Conservation (phyloP, 768 basidiomycete species). For the Hemileccinum rubropunctum region DNA sequence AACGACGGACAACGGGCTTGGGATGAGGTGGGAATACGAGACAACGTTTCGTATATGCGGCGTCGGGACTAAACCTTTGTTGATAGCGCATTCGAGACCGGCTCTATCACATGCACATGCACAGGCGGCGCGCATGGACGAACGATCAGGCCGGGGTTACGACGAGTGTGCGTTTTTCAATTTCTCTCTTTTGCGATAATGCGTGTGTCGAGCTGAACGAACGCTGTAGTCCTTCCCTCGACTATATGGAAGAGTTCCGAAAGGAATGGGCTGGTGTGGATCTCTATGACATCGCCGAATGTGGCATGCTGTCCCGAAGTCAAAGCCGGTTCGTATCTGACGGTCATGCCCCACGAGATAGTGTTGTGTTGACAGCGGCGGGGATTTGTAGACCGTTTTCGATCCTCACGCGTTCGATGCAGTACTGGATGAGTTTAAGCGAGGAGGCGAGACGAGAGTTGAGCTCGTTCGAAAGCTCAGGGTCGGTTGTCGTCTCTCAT, state of each 20-base stretch:
- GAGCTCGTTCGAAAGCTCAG: background rate
- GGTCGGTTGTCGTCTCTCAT: background rate
- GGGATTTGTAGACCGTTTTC: background rate
- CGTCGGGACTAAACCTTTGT: background rate
- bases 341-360: background rate
- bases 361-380: background rate
- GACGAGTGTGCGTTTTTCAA: slow-evolving; percentile 1
- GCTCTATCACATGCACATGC: background rate
- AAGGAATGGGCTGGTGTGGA: background rate
- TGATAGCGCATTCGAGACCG: background rate
- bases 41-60: no score
- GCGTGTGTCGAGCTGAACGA: no score
- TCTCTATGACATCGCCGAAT: slow-evolving; percentile 7
- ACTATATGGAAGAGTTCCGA: slow-evolving; percentile 1
- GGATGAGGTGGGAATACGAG: background rate
- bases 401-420: background rate
- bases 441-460: background rate
- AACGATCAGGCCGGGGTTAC: background rate
- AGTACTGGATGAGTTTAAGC: background rate
- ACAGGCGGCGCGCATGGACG: background rate
- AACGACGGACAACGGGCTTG: background rate
- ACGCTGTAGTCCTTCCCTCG: slow-evolving; percentile 5
- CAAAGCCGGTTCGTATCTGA: slow-evolving; percentile 8
- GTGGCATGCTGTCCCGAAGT: background rate
- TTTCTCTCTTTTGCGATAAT: no score